Conservation (phyloP, 768 basidiomycete genomes). For the Pulveroboletus sp. region DNA sequence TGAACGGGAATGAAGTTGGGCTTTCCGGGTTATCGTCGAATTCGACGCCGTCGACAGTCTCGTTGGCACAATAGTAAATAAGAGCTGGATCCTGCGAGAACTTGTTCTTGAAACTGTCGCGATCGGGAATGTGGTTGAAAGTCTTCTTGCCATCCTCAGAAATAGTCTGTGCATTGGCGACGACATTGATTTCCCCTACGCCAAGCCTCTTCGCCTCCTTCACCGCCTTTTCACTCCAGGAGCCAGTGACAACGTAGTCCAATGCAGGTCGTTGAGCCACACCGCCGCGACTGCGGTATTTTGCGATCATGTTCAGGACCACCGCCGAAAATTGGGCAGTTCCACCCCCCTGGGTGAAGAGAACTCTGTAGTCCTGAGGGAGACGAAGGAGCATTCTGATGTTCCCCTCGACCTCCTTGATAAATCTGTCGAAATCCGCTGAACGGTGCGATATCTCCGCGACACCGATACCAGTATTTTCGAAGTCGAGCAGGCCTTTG, state of each 20-base stretch:
- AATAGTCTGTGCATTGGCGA: slow-evolving; percentile 61
- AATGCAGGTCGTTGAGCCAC: slow-evolving; percentile 55
- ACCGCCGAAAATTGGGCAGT: slow-evolving; percentile 89
- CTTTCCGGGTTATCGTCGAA: slow-evolving; percentile 59
- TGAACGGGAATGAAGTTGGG: slow-evolving; percentile 78
- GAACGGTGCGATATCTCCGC: slow-evolving; percentile 97
- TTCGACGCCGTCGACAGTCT: slow-evolving; percentile 95
- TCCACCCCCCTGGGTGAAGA: slow-evolving; percentile 96
- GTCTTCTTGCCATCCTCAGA: slow-evolving; percentile 61
- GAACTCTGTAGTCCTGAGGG: slow-evolving; percentile 78
- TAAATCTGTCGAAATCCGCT: slow-evolving; percentile 75
- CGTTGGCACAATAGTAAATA: slow-evolving; percentile 99
- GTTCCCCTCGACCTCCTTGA: slow-evolving; percentile 59
- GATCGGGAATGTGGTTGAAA: slow-evolving; percentile 78
- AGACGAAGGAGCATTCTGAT: slow-evolving; percentile 78
- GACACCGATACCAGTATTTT: slow-evolving; percentile 89
- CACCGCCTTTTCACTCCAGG: slow-evolving; percentile 85
- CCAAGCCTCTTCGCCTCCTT: slow-evolving; percentile 78
- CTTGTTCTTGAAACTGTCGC: slow-evolving; percentile 53
- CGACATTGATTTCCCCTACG: slow-evolving; percentile 60
- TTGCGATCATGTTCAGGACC: slow-evolving; percentile 87
- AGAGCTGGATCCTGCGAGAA: slow-evolving; percentile 84
- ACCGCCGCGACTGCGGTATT: slow-evolving; percentile 71
- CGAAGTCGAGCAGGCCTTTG: slow-evolving; percentile 85
- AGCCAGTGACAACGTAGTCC: slow-evolving; percentile 92